Base-by-base conservation (phyloP, 371 early-diverging fungal species). In the Rhizomucor pusillus region DNA sequence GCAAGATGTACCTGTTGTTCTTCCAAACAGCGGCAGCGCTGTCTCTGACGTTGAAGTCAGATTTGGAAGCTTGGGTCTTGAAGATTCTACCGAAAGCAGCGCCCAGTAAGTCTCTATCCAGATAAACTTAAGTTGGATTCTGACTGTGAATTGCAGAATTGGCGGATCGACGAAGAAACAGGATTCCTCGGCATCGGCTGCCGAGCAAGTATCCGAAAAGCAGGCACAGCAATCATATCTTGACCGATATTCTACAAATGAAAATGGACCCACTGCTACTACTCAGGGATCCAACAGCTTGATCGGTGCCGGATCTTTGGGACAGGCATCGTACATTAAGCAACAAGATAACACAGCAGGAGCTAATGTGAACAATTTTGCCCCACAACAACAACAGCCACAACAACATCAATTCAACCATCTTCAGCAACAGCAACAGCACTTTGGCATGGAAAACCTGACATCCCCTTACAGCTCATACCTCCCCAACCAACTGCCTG, bases 1-100 rank as follows among this genome's bases (percentile, higher is more conserved):
- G 54, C 92, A 90, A 62, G 89, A 87, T 52, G 86, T 82, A 12
- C 79, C 91, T 19, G 91, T 92, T 10, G 90, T 91, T 13, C 87
- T 92, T 85, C 91, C 91, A 12, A 69, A 65, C 39, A 79, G 79
- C 44, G 20, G 29, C 4, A 16, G 56, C 6, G 69, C 72, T 11
- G 60, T 87, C 3, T 78, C 80, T 25, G 70, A 77, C 20, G 76
- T 89, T n/a, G 85, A 81, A 33, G 77, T 82, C 49, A 88, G 84
- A 62, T 92, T 88, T 74, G 93, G 86, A 35, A 90, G 85, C 67
- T 66, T 86, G 48, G 75, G 74, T 46, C 73, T 90, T 59, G 60
- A 51, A 9, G 59, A 66, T 48, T 13, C 37, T 3, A 14, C 40
- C 4, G 29, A 19, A 10, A 22, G n/a, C 1, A 18, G 7, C 4